Percentiles rank a stretch among this genome's conserved stretches.
Evolutionary conservation across 106 monocot species (phyloP).

Genomic region (Platanthera guangdongensis): DNA sequence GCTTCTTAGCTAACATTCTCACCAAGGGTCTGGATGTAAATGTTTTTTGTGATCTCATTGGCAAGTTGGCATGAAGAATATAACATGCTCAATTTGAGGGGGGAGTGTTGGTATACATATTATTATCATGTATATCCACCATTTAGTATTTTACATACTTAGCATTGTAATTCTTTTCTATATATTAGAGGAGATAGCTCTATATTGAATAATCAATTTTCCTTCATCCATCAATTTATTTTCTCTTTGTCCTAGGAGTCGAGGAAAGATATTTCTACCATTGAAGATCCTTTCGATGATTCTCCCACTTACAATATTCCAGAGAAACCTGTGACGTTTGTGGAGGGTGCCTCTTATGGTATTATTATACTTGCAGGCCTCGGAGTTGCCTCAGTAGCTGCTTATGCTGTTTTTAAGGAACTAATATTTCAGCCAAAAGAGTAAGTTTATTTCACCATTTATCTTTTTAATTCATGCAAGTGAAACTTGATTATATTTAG

Average conservation of each 20-base stretch:
- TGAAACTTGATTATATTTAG: not conserved
- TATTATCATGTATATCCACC: too few species aligned
- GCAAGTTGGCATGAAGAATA: too few species aligned
- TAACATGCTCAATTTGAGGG: too few species aligned
- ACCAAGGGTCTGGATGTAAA: too few species aligned
- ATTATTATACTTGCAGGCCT: conserved; percentile 79
- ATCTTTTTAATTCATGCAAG: not conserved
- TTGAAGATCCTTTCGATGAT: conserved; percentile 94
- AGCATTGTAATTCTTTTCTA: too few species aligned
- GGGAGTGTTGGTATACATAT: too few species aligned
- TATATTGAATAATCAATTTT: too few species aligned
- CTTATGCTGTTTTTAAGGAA: conserved; percentile 95
- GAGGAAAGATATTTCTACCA: conserved; percentile 67
- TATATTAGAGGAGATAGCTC: too few species aligned
- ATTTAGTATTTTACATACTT: too few species aligned
- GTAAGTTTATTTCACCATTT: conserved; percentile 32
- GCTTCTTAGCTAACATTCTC: too few species aligned
- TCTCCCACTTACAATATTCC: conserved; percentile 90
- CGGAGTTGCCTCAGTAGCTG: conserved; percentile 75
- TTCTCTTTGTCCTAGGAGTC: conserved; percentile 24
- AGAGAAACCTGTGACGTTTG: conserved; percentile 91
- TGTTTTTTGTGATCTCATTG: too few species aligned
- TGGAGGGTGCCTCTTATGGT: conserved; percentile 95
- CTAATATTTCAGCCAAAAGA: conserved; percentile 95
- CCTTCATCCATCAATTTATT: not conserved